A percentile compares a stretch with the other conserved stretches of the same genome.
Evolutionary conservation across 768 basidiomycete genomes (phyloP).

Genomic region (Serendipita sp.): DNA sequence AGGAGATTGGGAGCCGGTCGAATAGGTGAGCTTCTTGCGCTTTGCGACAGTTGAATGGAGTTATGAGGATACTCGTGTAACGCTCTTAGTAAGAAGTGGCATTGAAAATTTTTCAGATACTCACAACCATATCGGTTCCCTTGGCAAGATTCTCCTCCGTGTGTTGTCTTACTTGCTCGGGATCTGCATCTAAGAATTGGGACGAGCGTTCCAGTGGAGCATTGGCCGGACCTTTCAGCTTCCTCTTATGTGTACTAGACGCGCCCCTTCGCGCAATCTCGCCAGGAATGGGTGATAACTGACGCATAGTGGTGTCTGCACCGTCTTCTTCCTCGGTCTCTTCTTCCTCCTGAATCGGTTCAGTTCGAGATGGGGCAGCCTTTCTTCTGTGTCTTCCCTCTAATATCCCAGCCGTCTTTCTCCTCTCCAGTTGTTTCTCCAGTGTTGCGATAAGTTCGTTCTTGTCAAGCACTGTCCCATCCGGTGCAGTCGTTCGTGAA

Average conservation of each 20-base stretch:
- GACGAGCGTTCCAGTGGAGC: slow-evolving; percentile 43
- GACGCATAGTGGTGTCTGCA: slow-evolving; percentile 25
- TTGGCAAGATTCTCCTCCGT: slow-evolving; percentile 72
- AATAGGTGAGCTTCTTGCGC: neutral
- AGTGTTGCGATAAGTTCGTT: slow-evolving; percentile 64
- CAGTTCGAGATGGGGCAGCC: slow-evolving; percentile 15
- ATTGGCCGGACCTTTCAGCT: slow-evolving; percentile 12
- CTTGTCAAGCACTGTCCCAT: slow-evolving; percentile 51
- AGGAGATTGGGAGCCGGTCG: neutral
- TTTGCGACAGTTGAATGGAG: neutral
- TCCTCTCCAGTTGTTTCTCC: slow-evolving; percentile 67
- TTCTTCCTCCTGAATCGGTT: slow-evolving; percentile 15
- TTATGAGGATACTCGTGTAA: neutral
- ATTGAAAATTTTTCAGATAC: neutral
- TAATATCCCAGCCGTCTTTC: slow-evolving; percentile 69
- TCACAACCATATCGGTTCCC: slow-evolving; percentile 49
- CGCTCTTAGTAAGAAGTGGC: neutral
- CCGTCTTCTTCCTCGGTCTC: slow-evolving; percentile 20
- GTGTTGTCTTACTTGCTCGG: slow-evolving; percentile 54
- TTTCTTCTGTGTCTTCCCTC: slow-evolving; percentile 36
- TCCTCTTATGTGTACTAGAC: neutral
- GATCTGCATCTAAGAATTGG: slow-evolving; percentile 84
- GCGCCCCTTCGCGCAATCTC: neutral
- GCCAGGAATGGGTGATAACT: neutral
- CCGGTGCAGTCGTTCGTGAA: slow-evolving; percentile 34